These are phyloP conservation scores for Dacryopinax primogenitus DNA, from an alignment of 768 basidiomycete genomes.

Conservation along the genomic window DNA sequence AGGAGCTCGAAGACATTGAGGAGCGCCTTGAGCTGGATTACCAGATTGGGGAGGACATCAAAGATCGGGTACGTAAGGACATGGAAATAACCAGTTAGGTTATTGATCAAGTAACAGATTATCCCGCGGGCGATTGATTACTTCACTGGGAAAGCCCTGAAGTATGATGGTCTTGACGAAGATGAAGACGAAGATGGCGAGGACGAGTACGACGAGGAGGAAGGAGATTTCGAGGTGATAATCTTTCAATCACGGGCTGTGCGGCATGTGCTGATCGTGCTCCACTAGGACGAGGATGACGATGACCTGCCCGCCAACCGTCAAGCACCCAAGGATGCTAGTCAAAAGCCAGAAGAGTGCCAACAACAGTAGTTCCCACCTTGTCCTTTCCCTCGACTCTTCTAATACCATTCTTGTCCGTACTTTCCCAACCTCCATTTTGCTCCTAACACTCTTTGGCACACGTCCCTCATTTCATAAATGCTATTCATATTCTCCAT, in stretches of 20 bases:
- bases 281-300: conserved; percentile 61
- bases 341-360: conserved; percentile 67
- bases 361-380: conserved; percentile 58
- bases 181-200: conserved; percentile 37
- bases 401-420: neutral
- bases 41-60: conserved; percentile 95
- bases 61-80: conserved; percentile 63
- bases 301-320: conserved; percentile 48
- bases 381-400: neutral
- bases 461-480: no score
- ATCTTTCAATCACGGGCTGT: neutral
- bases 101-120: conserved; percentile 38
- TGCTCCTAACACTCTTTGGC: no score
- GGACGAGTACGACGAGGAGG: conserved; percentile 16
- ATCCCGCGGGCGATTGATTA: conserved; percentile 93
- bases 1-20: conserved; percentile 81
- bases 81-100: neutral
- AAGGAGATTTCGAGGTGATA: conserved; percentile 25
- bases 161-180: conserved; percentile 41
- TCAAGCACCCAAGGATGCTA: conserved; percentile 19
- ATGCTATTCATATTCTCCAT: no score
- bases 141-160: conserved; percentile 92
- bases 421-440: neutral
- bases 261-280: neutral
- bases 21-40: conserved; percentile 92